Conservation (phyloP, 345 rosid genomes). For the Pistacia vera region DNA sequence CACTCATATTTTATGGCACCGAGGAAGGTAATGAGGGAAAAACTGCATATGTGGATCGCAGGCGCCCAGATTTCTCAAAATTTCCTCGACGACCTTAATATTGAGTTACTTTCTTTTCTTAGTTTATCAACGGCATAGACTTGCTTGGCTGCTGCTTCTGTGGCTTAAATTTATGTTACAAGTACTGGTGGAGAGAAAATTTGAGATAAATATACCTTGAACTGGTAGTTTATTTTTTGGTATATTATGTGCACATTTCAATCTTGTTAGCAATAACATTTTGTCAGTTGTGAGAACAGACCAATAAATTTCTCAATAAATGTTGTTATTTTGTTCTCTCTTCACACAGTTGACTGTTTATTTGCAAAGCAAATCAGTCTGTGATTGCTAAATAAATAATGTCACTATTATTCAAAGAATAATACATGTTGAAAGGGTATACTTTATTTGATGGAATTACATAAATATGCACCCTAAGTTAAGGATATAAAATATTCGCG, state of each 20-base stretch:
- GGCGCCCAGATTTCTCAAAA: conserved; percentile 80
- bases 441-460: no score
- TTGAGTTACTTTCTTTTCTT: neutral
- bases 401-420: no score
- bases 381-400: no score
- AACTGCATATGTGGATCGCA: conserved; percentile 68
- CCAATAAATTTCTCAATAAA: no score
- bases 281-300: neutral
- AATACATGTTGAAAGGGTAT: no score
- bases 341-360: no score
- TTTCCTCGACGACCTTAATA: conserved; percentile 67
- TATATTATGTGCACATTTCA: neutral
- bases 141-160: neutral
- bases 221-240: neutral
- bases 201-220: neutral
- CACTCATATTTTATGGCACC: conserved; percentile 85
- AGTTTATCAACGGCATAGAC: neutral
- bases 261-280: neutral
- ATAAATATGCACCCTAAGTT: no score
- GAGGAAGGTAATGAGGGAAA: conserved; percentile 87
- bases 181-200: neutral
- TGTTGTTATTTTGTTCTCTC: no score
- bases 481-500: no score
- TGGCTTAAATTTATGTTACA: neutral
- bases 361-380: no score